Percentiles rank a stretch among this genome's conserved stretches.
Conservation (phyloP, 768 basidiomycete genomes). For the Phylloporus sp. region DNA sequence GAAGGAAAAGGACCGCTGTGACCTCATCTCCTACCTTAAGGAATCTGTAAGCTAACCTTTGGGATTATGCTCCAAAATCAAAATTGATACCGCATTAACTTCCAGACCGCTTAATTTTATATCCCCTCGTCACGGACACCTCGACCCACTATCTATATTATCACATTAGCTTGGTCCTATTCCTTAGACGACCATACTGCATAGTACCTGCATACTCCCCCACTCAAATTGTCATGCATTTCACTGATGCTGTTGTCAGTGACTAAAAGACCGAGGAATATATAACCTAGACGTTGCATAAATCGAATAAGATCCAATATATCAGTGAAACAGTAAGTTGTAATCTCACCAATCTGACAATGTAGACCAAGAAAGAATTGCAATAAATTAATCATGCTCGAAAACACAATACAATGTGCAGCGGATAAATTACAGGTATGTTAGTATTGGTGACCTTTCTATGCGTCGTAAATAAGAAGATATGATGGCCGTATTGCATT, state of each 20-base stretch:
- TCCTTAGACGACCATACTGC: slow-evolving; percentile 32
- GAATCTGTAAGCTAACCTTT: slow-evolving; percentile 48
- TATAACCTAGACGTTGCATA: neutral
- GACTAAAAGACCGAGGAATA: neutral
- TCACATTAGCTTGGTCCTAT: slow-evolving; percentile 24
- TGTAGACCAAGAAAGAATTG: too few species aligned
- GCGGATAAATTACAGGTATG: slow-evolving; percentile 3
- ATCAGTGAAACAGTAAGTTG: too few species aligned
- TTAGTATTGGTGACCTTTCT: neutral
- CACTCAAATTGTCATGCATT: slow-evolving; percentile 27
- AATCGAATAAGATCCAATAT: neutral
- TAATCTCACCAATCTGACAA: too few species aligned
- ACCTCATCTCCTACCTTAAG: slow-evolving; percentile 84
- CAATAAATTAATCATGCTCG: slow-evolving; percentile 7
- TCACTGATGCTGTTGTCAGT: neutral
- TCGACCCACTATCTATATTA: slow-evolving; percentile 19
- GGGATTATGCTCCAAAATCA: neutral
- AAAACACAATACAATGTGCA: neutral
- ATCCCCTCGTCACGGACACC: slow-evolving; percentile 12
- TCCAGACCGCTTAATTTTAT: slow-evolving; percentile 26
- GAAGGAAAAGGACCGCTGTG: slow-evolving; percentile 97
- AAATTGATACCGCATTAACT: neutral
- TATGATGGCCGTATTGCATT: slow-evolving; percentile 71
- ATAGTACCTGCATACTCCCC: slow-evolving; percentile 23
- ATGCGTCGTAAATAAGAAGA: slow-evolving; percentile 61